Evolutionary conservation across 176 grass and related monocot genomes (phyloP).

Genomic region (Oryza brachyantha): DNA sequence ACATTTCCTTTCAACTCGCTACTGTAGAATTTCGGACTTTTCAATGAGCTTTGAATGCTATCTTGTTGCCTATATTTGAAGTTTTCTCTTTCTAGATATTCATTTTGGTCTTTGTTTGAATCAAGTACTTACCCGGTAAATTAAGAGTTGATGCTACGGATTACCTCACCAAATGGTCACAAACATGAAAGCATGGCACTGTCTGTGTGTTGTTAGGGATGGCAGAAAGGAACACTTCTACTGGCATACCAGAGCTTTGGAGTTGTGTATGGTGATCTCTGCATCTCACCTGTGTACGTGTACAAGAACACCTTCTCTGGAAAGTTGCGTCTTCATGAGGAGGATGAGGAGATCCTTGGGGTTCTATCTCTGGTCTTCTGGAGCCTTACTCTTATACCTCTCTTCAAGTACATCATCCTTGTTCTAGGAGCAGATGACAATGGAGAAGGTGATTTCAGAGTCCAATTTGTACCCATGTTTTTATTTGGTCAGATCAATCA

Average conservation of each 20-base stretch:
- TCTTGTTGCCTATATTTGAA: constrained; percentile 4
- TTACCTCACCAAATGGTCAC: neutral
- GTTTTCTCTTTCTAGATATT: neutral
- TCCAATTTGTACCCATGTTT: neutral
- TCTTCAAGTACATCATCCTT: constrained; percentile 89
- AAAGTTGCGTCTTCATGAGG: constrained; percentile 72
- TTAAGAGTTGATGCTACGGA: neutral
- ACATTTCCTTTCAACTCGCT: constrained; percentile 7
- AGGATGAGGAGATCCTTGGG: constrained; percentile 85
- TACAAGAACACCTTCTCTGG: constrained; percentile 95
- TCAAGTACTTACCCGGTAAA: neutral
- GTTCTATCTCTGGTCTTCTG: constrained; percentile 83
- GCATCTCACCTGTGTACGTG: constrained; percentile 86
- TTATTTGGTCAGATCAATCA: neutral
- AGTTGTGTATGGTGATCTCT: constrained; percentile 81
- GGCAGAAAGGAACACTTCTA: constrained; percentile 57
- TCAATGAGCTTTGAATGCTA: neutral
- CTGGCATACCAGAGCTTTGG: constrained; percentile 90
- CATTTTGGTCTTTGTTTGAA: neutral
- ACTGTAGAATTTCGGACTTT: constrained; percentile 5
- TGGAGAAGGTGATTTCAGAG: constrained; percentile 58
- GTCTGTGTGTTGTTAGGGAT: constrained; percentile 23
- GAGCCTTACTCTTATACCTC: constrained; percentile 81
- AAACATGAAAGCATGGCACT: neutral
- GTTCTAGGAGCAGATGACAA: constrained; percentile 86